Percentiles rank a stretch among this genome's conserved stretches.
These are phyloP conservation scores for Phyllosticta paracitricarpa DNA, from an alignment of 2,329 filamentous ascomycete species.

Conservation along the genomic window DNA sequence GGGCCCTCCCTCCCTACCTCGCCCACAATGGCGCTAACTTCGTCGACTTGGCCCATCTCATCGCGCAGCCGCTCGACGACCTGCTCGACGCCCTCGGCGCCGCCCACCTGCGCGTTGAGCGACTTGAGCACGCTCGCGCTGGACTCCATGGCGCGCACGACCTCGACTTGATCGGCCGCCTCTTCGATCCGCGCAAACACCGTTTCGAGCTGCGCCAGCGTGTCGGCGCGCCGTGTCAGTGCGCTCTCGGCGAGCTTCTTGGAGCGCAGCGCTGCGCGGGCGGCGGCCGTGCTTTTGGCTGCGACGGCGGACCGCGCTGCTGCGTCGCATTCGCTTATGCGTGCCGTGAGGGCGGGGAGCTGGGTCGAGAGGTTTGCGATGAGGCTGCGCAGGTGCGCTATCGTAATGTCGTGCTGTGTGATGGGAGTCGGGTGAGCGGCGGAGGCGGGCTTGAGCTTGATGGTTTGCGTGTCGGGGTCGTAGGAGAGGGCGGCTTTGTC, in stretches of 20 bases:
- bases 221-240: constrained; percentile 60
- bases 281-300: constrained; percentile 63
- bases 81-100: constrained; percentile 62
- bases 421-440: constrained; percentile 39
- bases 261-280: constrained; percentile 66
- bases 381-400: constrained; percentile 70
- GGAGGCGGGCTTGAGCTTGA: constrained; percentile 59
- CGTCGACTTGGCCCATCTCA: constrained; percentile 65
- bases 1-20: constrained; percentile 36
- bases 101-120: constrained; percentile 70
- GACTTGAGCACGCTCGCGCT: constrained; percentile 61
- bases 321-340: constrained; percentile 39
- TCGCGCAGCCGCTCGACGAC: constrained; percentile 67
- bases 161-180: constrained; percentile 72
- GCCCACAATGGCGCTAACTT: constrained; percentile 67
- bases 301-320: constrained; percentile 61
- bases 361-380: constrained; percentile 57
- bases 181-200: constrained; percentile 76
- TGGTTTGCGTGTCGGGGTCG: constrained; percentile 64
- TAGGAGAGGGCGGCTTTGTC: constrained; percentile 65
- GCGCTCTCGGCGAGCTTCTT: constrained; percentile 74
- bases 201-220: constrained; percentile 71
- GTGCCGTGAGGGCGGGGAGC: constrained; percentile 52
- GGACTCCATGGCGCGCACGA: constrained; percentile 73
- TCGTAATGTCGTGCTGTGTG: constrained; percentile 67